Evolutionary conservation across 148 eudicot species (phyloP).

Genomic region (Suaeda aralocaspica): DNA sequence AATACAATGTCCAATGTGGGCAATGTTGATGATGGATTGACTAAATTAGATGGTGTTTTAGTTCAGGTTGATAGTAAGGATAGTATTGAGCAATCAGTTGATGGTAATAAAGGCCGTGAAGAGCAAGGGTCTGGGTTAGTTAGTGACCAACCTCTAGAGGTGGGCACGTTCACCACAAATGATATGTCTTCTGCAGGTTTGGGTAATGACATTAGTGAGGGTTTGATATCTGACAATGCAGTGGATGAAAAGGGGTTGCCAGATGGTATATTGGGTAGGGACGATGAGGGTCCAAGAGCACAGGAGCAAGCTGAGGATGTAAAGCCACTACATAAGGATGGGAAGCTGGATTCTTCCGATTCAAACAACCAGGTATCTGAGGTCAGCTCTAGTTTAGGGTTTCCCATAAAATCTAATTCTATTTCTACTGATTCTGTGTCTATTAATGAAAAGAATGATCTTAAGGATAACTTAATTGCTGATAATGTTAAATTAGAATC

Average conservation of each 20-base stretch:
- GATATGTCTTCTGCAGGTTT: constrained; percentile 30
- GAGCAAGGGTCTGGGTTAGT: constrained; percentile 14
- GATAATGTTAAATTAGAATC: constrained; percentile 91
- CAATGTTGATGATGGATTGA: constrained; percentile 13
- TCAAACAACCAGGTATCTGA: constrained; percentile 86
- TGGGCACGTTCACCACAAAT: constrained; percentile 19
- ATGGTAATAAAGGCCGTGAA: constrained; percentile 28
- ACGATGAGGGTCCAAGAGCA: constrained; percentile 18
- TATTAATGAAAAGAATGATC: constrained; percentile 74
- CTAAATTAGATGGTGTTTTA: constrained; percentile 23
- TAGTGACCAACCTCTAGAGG: constrained; percentile 25
- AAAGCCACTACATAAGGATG: constrained; percentile 43
- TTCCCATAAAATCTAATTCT: constrained; percentile 83
- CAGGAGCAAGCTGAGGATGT: constrained; percentile 37
- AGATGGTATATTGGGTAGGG: constrained; percentile 27
- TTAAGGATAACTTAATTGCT: constrained; percentile 84
- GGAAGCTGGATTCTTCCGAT: constrained; percentile 48
- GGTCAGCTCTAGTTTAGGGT: constrained; percentile 85
- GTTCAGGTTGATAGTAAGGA: constrained; percentile 21
- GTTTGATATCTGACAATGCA: constrained; percentile 27
- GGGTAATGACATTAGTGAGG: constrained; percentile 23
- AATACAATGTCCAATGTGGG: constrained; percentile 16
- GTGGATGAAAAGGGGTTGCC: constrained; percentile 20
- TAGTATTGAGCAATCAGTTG: constrained; percentile 22
- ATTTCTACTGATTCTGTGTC: constrained; percentile 80